Conservation (phyloP, 768 basidiomycete species). For the Amanita muscaria region DNA sequence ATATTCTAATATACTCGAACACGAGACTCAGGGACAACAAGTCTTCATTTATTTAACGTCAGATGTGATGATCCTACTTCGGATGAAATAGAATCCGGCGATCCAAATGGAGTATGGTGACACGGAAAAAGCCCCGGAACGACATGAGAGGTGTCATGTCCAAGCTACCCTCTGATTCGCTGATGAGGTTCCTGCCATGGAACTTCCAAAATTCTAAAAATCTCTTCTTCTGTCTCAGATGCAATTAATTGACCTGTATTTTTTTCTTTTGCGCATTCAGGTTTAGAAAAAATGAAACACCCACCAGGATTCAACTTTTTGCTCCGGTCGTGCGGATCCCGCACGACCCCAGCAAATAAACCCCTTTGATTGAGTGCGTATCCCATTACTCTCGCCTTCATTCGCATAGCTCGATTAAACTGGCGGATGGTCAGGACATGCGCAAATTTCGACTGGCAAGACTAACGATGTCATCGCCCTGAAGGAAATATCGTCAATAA, state of each 20-base stretch:
- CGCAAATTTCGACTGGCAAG: conserved; percentile 2
- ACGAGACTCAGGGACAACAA: too few species aligned
- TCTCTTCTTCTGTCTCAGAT: conserved; percentile 80
- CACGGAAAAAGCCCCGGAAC: too few species aligned
- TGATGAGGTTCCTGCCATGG: conserved; percentile 82
- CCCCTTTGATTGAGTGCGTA: conserved; percentile 87
- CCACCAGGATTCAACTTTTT: conserved; percentile 55
- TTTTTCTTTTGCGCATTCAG: not conserved
- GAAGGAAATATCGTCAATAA: conserved; percentile 6
- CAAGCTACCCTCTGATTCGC: conserved; percentile 40
- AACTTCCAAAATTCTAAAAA: conserved; percentile 68
- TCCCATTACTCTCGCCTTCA: conserved; percentile 74
- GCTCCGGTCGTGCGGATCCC: conserved; percentile 54
- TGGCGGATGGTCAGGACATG: conserved; percentile 19
- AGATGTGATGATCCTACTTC: too few species aligned
- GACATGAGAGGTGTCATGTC: too few species aligned
- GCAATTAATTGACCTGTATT: conserved; percentile 57
- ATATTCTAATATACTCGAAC: too few species aligned
- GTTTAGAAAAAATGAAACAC: conserved; percentile 10
- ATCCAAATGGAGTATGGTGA: too few species aligned
- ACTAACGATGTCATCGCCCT: conserved; percentile 87
- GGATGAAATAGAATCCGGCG: too few species aligned
- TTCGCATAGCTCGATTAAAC: conserved; percentile 87
- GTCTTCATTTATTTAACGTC: too few species aligned
- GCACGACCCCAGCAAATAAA: conserved; percentile 60